phyloP scores from a whole-genome alignment of 2,329 filamentous ascomycete species.

The Penicillium sp. region DNA sequence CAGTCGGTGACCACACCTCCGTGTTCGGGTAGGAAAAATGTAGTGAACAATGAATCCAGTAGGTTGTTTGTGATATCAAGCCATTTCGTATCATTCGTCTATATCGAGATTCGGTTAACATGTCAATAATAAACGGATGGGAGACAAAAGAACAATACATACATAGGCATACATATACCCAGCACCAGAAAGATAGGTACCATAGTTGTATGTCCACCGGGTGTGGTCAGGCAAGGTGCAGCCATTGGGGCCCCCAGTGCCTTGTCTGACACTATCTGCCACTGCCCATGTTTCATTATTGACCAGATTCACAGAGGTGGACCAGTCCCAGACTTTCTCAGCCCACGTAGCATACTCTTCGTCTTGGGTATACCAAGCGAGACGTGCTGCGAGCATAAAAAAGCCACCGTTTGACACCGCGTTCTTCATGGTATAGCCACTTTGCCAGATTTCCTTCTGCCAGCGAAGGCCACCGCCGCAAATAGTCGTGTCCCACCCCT shows the following conservation, averaged over 20 bases:
- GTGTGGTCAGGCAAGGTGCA: slow-evolving; percentile 60
- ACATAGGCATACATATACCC: slow-evolving; percentile 2
- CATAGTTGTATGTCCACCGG: slow-evolving; percentile 66
- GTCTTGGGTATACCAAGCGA: slow-evolving; percentile 64
- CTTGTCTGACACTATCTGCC: slow-evolving; percentile 58
- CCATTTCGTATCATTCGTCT: slow-evolving; percentile 1
- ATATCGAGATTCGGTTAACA: not conserved
- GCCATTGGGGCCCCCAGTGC: slow-evolving; percentile 42
- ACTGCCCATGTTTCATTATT: slow-evolving; percentile 57
- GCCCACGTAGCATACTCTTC: slow-evolving; percentile 62
- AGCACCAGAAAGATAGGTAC: slow-evolving; percentile 53
- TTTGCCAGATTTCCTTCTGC: slow-evolving; percentile 32
- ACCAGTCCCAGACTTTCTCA: slow-evolving; percentile 60
- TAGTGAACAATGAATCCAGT: not conserved
- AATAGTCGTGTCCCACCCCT: not conserved
- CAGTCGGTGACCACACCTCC: slow-evolving; percentile 1
- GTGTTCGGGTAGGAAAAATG: not conserved
- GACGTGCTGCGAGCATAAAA: slow-evolving; percentile 73
- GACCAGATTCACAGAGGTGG: slow-evolving; percentile 54
- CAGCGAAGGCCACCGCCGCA: slow-evolving; percentile 2
- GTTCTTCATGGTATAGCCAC: slow-evolving; percentile 79
- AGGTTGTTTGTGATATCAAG: not conserved
- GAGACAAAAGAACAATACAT: not conserved
- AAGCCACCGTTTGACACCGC: slow-evolving; percentile 73
- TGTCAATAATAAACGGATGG: not conserved